Evolutionary conservation across 1,284 basidiomycete species (phyloP), one percentile per base, ranked within the genome.

Genomic region (Chalciporus sp.): DNA sequence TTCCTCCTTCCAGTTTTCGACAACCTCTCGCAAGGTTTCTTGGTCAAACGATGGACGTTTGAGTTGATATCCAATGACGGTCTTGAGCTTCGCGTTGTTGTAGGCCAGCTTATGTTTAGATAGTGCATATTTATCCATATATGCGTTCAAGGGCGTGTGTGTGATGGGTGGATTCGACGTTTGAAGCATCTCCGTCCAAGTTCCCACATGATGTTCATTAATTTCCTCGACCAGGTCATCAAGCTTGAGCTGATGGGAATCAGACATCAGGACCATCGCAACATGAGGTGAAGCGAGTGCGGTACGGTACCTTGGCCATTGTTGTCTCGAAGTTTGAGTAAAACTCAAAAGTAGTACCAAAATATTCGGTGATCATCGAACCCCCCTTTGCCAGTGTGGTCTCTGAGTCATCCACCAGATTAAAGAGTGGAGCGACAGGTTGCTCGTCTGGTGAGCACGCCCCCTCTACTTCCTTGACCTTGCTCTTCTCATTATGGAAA

Each of bases 271-370:
- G 26, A 43, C 12, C 6, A 26, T 37, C 8, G 35, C n/a, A 7
- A 3, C 8, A 6, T 11, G n/a, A 17, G 29, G 26, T 41, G 4
- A 50, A 52, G 16, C 28, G 60, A 41, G 1, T 19, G 19, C 35
- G 16, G 42, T 56, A 85, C 35, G 16, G 42, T 56, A 85, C 90
- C 78, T 86, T 89, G 42, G 86, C 82, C 47, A 87, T 68, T 11
- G 85, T 82, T 55, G 83, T 88, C 54, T 87, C 83, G 14, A 94
- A 73, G 55, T 88, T 74, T 55, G 85, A 89, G 71, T 93, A 84
- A 68, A 94, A 95, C 61, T 94, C 92, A 58, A 90, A 92, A 10
- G 88, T 88, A 48, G 94, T 90, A 37, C 84, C 88, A 70, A 94
- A 95, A 60, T 86, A 82, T 17, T 84, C 80, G 2, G 90, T 86